Base-by-base conservation (phyloP, 176 grass and related monocot genomes). In the Phyllostachys edulis region DNA sequence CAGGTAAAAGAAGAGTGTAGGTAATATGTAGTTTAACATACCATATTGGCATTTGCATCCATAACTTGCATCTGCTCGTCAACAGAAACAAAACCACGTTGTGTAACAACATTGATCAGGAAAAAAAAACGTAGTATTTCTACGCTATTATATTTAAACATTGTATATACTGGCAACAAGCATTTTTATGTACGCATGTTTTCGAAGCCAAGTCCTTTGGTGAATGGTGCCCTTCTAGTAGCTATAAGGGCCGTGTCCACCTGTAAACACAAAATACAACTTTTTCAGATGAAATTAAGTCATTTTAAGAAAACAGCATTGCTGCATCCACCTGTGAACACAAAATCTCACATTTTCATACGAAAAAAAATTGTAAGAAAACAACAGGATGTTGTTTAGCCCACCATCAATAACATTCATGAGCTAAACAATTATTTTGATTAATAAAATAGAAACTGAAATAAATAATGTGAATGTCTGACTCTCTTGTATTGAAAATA, bases 121-220 rank as follows among this genome's bases (percentile, higher is more conserved):
- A 73, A 60, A 68, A 82, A 29, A 74, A 83, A 67, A 10, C 3
- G 60, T 27, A 80, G 36, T 64, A 34, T 85, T 77, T 78, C 32
- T 41, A 32, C 37, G 27, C 4, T 26, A 59, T 23, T 69, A 72
- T 15, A 52, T 40, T 40, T 16, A 80, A 71, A 24, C 9, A 24
- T 51, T 44, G 11, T 52, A 57, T 37, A 5, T 74, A 21, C 4
- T 8, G 9, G 4, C 10, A 57, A 29, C 50, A 57, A 18, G 7
- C 20, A 76, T 14, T n/a, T 44, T 76, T 10, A 24, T 14, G 10
- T 29, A 59, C 84, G 16, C 44, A 93, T 85, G 37, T 93, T 93
- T 93, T 93, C 91, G 82, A 93, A 90, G 81, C 91, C 91, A 83
- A 93, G 91, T 86, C 88, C 91, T 81, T 90, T 90, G 27, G 91